These are phyloP conservation scores for Tylopilus plumbeoviolaceoides DNA, from an alignment of 768 basidiomycete species.

Conservation along the genomic window DNA sequence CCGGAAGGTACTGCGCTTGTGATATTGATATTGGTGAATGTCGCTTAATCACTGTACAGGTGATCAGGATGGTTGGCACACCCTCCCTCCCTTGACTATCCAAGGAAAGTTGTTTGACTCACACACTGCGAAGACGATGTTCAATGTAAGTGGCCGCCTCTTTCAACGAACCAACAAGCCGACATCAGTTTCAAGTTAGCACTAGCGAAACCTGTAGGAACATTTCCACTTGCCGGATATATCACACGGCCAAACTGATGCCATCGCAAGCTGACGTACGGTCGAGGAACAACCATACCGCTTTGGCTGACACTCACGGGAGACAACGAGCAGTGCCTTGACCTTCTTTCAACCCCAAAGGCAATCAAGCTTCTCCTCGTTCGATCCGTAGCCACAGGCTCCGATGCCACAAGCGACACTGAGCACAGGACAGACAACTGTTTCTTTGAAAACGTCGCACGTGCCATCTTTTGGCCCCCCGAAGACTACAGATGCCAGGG, in stretches of 20 bases:
- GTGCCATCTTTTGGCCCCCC: slow-evolving; percentile 46
- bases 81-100: slow-evolving; percentile 29
- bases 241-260: background rate
- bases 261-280: slow-evolving; percentile 41
- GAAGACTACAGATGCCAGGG: slow-evolving; percentile 26
- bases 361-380: slow-evolving; percentile 41
- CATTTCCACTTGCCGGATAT: background rate
- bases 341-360: slow-evolving; percentile 41
- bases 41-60: slow-evolving; percentile 11
- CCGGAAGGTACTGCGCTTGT: slow-evolving; percentile 25
- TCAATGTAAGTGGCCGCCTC: slow-evolving; percentile 27
- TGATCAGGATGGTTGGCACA: slow-evolving; percentile 40
- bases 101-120: slow-evolving; percentile 35
- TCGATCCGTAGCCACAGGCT: slow-evolving; percentile 46
- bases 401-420: slow-evolving; percentile 40
- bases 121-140: slow-evolving; percentile 26
- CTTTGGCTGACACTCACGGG: slow-evolving; percentile 44
- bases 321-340: slow-evolving; percentile 45
- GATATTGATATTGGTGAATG: background rate
- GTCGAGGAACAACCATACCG: slow-evolving; percentile 50
- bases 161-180: background rate
- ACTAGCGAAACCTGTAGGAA: slow-evolving; percentile 44
- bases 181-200: slow-evolving; percentile 35
- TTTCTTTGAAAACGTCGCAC: slow-evolving; percentile 39
- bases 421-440: slow-evolving; percentile 43